Evolutionary conservation across 768 basidiomycete species (phyloP), one percentile per base, ranked within the genome.

Genomic region (Podaxis carcinomalis): DNA sequence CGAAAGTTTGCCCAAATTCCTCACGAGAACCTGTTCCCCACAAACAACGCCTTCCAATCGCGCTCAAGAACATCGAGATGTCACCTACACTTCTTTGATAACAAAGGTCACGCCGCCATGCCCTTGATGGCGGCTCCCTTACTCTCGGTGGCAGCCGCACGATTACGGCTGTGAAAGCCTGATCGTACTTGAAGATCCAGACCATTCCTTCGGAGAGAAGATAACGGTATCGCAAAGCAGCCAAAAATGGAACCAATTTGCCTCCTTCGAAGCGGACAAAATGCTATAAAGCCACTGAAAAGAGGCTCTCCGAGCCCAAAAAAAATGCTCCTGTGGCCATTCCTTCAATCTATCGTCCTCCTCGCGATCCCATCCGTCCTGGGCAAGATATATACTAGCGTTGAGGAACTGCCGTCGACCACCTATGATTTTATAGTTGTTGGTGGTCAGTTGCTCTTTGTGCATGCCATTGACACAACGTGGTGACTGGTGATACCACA

Each of bases 381-480:
- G 3, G 13, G 56, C 5, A 39, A 16, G 1, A 19, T 64, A 1
- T 61, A 53, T 25, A 35, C 35, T 1, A 37, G 32, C 19, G n/a
- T 60, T 7, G 16, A 60, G 5, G 25, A 59, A 7, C 49, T 62
- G 1, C 51, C 64, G 7, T 10, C 35, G 13, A 21, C 35, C 40
- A 35, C 32, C 7, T 65, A 57, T 42, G 64, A 65, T 56, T 65
- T 65, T 39, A 59, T 66, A 46, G 44, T 62, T 27, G 62, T 73
- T 70, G 10, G 68, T 69, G 58, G 70, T 67, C 14, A 68, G 68
- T n/a, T 70, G 16, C 67, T 68, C 25, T 62, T 56, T 32, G 7
- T 32, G 21, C 14, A 11, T 9, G 13, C 6, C 40, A 13, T 44
- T 19, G 11, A n/a, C 14, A 0, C 44, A 4, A 35, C 28, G 32